phyloP scores from a whole-genome alignment of 495 filamentous ascomycete species.

The Xylaria castorea region DNA sequence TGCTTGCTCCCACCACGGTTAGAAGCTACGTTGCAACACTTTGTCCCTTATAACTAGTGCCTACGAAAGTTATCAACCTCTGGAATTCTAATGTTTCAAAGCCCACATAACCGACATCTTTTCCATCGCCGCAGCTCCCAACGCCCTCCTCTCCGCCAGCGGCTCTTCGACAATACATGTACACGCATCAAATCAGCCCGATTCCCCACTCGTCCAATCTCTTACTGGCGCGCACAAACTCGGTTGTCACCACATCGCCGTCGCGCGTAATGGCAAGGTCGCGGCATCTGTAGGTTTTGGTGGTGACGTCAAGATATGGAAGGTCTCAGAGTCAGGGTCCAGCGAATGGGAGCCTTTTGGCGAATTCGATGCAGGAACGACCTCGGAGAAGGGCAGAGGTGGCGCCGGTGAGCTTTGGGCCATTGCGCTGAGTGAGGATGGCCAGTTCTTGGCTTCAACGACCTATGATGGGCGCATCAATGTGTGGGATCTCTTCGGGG shows the following conservation, averaged over 20 bases:
- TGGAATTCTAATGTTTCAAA: constrained; percentile 38
- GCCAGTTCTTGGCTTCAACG: constrained; percentile 79
- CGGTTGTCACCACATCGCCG: constrained; percentile 86
- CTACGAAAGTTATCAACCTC: constrained; percentile 10
- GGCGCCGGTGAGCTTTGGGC: constrained; percentile 81
- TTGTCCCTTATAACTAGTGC: not conserved
- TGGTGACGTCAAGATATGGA: constrained; percentile 85
- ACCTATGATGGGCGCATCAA: constrained; percentile 85
- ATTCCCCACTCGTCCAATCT: constrained; percentile 78
- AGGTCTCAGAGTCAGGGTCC: constrained; percentile 54
- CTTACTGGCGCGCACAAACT: constrained; percentile 78
- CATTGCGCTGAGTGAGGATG: constrained; percentile 80
- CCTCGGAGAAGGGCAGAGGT: constrained; percentile 40
- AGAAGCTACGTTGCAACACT: not conserved
- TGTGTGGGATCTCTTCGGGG: constrained; percentile 76
- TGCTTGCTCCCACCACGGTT: not conserved
- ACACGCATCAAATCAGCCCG: constrained; percentile 70
- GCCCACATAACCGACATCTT: constrained; percentile 92
- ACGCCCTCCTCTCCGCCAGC: constrained; percentile 77
- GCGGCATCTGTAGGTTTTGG: constrained; percentile 87
- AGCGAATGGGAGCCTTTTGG: constrained; percentile 57
- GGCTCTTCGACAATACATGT: constrained; percentile 81
- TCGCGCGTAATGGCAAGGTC: constrained; percentile 68
- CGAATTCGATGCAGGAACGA: constrained; percentile 44
- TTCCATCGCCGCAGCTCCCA: constrained; percentile 80